Base-by-base conservation (phyloP, 225 moss, liverwort and hornwort genomes). In the Rhytidiadelphus loreus region DNA sequence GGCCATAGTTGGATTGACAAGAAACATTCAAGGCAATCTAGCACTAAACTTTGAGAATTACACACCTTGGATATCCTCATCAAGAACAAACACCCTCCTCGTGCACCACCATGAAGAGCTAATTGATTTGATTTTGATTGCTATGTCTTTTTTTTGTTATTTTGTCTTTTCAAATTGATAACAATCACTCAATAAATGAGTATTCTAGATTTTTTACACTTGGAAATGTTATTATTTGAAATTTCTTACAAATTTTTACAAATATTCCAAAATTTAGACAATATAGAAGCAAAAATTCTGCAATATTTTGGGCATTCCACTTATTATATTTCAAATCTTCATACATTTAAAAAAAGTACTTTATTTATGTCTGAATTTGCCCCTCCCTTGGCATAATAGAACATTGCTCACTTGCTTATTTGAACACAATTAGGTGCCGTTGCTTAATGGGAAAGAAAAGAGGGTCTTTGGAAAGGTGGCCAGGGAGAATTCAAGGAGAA, bases 261-360 rank as follows among this genome's bases (percentile, higher is more conserved):
- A 24, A 41, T 0, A 70, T 25, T n/a, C n/a, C 22, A 4, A 7
- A 69, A 24, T 13, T 8, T 24, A 39, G 1, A 5, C 24, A 70
- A 6, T 25, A 14, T 25, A 0, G 24, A 70, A 70, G 41, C 4
- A 25, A 41, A 8, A 2, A 2, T 23, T 39, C 1, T 23, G 0
- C 7, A 39, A 39, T 3, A 41, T 70, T 41, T 70, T 41, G 13
- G 1, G 4, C 5, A 70, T 41, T 41, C 15, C 1, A 14, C 43
- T 43, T 70, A 5, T 26, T 15, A 71, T 43, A 71, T 41, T 70
- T 25, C 41, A 70, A 43, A 68, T 28, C 5, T 9, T 43, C 9
- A 71, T 26, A 43, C 15, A 26, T 43, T 43, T 16, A 3, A 41
- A 43, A 16, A 25, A 41, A 14, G n/a, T 4, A 2, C 1, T 43